Percentiles rank a stretch among this genome's conserved stretches.
These are phyloP conservation scores for Leptographium radiaticola DNA, from an alignment of 2,329 filamentous ascomycete species.

Conservation along the genomic window DNA sequence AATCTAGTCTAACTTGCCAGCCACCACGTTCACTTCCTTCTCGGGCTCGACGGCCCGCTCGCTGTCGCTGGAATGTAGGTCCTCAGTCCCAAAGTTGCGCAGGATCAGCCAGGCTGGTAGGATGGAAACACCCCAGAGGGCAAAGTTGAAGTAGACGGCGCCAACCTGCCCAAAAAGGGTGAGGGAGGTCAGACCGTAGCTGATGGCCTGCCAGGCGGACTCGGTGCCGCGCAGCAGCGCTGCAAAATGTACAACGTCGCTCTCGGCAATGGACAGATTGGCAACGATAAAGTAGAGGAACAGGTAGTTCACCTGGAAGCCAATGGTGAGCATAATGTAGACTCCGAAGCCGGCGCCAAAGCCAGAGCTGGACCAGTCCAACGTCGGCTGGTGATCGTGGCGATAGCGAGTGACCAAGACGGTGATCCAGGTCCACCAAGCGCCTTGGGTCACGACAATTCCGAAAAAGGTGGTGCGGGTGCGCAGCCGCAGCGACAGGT, in stretches of 20 bases:
- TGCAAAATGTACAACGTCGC: slow-evolving; percentile 54
- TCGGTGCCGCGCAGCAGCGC: slow-evolving; percentile 57
- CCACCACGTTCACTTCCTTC: neutral
- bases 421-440: slow-evolving; percentile 61
- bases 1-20: neutral
- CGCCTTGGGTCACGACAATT: slow-evolving; percentile 47
- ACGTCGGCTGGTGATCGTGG: slow-evolving; percentile 36
- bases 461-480: slow-evolving; percentile 40
- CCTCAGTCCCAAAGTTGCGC: slow-evolving; percentile 32
- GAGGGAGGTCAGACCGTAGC: slow-evolving; percentile 53
- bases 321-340: slow-evolving; percentile 52
- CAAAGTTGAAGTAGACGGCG: slow-evolving; percentile 58
- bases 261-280: slow-evolving; percentile 46
- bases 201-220: slow-evolving; percentile 60
- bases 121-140: slow-evolving; percentile 50
- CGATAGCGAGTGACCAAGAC: slow-evolving; percentile 49
- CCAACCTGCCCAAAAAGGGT: slow-evolving; percentile 51
- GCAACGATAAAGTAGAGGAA: slow-evolving; percentile 62
- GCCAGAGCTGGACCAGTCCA: slow-evolving; percentile 50
- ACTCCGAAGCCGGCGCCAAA: slow-evolving; percentile 56
- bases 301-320: slow-evolving; percentile 63
- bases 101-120: slow-evolving; percentile 55
- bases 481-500: slow-evolving; percentile 38
- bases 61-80: neutral
- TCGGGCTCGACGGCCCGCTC: neutral